Conservation (phyloP, 2,329 filamentous ascomycete species). For the Colletotrichum lupini region DNA sequence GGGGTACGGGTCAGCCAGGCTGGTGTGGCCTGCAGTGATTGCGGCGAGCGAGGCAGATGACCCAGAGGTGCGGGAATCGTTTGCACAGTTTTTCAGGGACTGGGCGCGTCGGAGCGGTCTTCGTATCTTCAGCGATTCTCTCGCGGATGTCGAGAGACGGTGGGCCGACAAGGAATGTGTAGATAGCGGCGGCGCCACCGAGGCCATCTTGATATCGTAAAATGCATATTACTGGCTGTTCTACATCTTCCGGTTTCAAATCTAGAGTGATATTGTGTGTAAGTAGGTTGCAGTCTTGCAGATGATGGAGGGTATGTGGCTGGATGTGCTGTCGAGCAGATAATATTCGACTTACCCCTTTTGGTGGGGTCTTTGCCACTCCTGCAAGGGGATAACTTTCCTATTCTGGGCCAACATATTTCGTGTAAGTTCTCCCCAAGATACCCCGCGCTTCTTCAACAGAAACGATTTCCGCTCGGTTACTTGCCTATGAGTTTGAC, state of each 20-base stretch:
- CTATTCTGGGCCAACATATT: not conserved
- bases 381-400: not conserved
- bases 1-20: conserved; percentile 42
- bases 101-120: conserved; percentile 44
- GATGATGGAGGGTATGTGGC: not conserved
- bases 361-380: not conserved
- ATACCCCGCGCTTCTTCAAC: not conserved
- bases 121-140: conserved; percentile 43
- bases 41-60: conserved; percentile 50
- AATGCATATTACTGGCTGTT: not conserved
- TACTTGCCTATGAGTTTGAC: not conserved
- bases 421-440: not conserved
- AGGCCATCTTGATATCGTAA: not conserved
- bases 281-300: not conserved
- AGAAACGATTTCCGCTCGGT: not conserved
- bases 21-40: conserved; percentile 52
- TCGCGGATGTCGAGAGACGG: conserved; percentile 40
- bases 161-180: conserved; percentile 42
- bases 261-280: not conserved
- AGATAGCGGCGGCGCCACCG: not conserved
- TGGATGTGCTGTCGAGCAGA: not conserved
- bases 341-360: not conserved
- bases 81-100: conserved; percentile 46
- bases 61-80: conserved; percentile 42
- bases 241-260: not conserved